Percentiles rank a stretch among this genome's conserved stretches.
phyloP scores from a whole-genome alignment of 23 red algal genomes.

The Gracilaria vermiculophylla region DNA sequence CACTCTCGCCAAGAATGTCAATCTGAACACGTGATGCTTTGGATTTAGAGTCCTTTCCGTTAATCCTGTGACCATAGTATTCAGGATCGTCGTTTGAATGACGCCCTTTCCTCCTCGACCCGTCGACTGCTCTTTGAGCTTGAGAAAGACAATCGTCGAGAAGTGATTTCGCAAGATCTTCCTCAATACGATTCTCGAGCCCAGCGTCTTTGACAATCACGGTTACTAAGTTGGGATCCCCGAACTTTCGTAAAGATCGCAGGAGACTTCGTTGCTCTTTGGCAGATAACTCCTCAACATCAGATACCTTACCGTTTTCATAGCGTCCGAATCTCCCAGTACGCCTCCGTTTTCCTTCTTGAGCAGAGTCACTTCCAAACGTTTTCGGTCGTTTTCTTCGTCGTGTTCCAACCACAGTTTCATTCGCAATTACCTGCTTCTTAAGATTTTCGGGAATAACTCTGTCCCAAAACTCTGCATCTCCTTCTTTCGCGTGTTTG shows the following conservation, averaged over 20 bases:
- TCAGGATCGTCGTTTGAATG: constrained; percentile 26
- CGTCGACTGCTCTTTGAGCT: constrained; percentile 47
- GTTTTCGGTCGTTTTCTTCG: constrained; percentile 58
- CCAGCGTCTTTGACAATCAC: constrained; percentile 72
- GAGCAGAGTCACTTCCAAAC: constrained; percentile 30
- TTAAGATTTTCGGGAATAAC: constrained; percentile 83
- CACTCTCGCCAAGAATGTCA: constrained; percentile 57
- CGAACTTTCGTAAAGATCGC: constrained; percentile 83
- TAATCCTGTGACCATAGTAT: constrained; percentile 29
- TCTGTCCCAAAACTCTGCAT: constrained; percentile 90
- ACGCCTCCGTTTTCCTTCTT: constrained; percentile 44
- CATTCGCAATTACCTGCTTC: constrained; percentile 73
- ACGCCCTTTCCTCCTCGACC: not conserved
- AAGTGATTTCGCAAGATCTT: constrained; percentile 50
- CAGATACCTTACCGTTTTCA: constrained; percentile 15
- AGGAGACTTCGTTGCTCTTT: constrained; percentile 73
- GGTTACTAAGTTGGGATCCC: constrained; percentile 22
- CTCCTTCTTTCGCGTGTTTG: constrained; percentile 50
- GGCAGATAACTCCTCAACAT: constrained; percentile 58
- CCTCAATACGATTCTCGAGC: constrained; percentile 63
- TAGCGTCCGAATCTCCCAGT: not conserved
- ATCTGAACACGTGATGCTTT: constrained; percentile 44
- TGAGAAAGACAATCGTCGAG: constrained; percentile 63
- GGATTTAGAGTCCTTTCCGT: constrained; percentile 40
- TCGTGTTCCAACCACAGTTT: constrained; percentile 65